Percentiles rank a stretch among this genome's conserved stretches.
phyloP scores from a whole-genome alignment of 257 asterid genomes.

The Nicotiana tomentosiformis region DNA sequence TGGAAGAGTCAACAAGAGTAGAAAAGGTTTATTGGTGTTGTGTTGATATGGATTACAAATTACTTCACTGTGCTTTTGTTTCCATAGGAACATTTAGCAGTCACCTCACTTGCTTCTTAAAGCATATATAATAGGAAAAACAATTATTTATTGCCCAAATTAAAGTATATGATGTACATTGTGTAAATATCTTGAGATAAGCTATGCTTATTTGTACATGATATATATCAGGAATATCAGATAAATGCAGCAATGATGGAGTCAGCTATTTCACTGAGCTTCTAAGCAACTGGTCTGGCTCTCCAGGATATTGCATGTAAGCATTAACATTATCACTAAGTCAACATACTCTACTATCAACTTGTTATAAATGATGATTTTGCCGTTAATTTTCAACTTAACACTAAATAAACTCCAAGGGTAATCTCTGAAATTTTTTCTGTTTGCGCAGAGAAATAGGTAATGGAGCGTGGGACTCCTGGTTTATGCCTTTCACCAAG shows the following conservation, averaged over 20 bases:
- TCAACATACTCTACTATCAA: too few species aligned
- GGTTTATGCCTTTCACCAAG: constrained; percentile 69
- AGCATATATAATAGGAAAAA: neutral
- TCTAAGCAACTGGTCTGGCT: constrained; percentile 56
- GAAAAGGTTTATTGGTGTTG: neutral
- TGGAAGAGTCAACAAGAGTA: neutral
- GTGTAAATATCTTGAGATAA: neutral
- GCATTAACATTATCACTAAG: neutral
- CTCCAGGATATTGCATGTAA: constrained; percentile 80
- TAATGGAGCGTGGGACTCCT: constrained; percentile 77
- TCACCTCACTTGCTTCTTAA: neutral
- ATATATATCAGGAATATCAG: constrained; percentile 54
- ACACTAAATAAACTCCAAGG: neutral
- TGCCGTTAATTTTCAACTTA: neutral
- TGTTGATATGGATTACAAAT: neutral
- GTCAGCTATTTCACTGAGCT: constrained; percentile 50
- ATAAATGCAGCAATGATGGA: constrained; percentile 44
- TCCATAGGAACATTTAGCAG: too few species aligned
- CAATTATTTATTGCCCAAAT: neutral
- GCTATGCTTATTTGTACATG: neutral
- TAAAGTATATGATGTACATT: neutral
- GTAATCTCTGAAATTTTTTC: neutral
- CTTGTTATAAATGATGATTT: too few species aligned
- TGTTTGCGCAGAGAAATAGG: constrained; percentile 69
- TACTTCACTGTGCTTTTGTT: neutral